Conservation (phyloP, 805 yeast genomes). For the Saccharomycopsis babjevae region DNA sequence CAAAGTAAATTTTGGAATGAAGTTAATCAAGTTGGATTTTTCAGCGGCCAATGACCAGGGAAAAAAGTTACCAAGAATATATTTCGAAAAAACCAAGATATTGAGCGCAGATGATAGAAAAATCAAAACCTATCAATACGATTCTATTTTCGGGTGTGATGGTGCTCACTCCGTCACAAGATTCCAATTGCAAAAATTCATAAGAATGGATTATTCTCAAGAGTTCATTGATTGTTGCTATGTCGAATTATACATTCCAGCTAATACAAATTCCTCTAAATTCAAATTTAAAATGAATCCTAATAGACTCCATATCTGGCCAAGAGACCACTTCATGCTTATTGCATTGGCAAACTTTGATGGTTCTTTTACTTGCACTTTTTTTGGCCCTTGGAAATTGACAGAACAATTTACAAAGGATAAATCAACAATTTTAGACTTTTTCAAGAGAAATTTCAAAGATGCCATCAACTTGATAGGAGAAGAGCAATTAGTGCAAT, state of each 20-base stretch:
- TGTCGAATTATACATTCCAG: slow-evolving; percentile 66
- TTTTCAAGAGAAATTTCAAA: slow-evolving; percentile 54
- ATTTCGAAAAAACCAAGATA: slow-evolving; percentile 14
- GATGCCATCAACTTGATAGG: slow-evolving; percentile 72
- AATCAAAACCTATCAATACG: slow-evolving; percentile 27
- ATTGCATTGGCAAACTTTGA: slow-evolving; percentile 81
- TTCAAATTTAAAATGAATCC: slow-evolving; percentile 47
- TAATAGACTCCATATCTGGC: slow-evolving; percentile 88
- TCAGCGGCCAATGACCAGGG: slow-evolving; percentile 15
- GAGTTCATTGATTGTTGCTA: slow-evolving; percentile 79
- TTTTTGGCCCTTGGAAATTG: slow-evolving; percentile 70
- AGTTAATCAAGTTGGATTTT: slow-evolving; percentile 37
- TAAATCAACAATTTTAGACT: slow-evolving; percentile 31
- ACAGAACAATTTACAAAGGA: slow-evolving; percentile 43
- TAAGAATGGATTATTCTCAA: slow-evolving; percentile 62
- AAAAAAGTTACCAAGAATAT: slow-evolving; percentile 19
- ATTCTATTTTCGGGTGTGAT: slow-evolving; percentile 73
- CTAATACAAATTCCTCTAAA: slow-evolving; percentile 28
- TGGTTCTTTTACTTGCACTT: slow-evolving; percentile 82
- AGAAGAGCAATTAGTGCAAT: slow-evolving; percentile 36
- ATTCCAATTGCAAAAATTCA: slow-evolving; percentile 50
- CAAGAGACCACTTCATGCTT: slow-evolving; percentile 74
- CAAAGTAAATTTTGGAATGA: slow-evolving; percentile 42
- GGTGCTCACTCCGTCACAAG: slow-evolving; percentile 76
- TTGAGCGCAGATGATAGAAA: slow-evolving; percentile 19